Conservation (phyloP, 179 eudicot species). For the Silene noctiflora region DNA sequence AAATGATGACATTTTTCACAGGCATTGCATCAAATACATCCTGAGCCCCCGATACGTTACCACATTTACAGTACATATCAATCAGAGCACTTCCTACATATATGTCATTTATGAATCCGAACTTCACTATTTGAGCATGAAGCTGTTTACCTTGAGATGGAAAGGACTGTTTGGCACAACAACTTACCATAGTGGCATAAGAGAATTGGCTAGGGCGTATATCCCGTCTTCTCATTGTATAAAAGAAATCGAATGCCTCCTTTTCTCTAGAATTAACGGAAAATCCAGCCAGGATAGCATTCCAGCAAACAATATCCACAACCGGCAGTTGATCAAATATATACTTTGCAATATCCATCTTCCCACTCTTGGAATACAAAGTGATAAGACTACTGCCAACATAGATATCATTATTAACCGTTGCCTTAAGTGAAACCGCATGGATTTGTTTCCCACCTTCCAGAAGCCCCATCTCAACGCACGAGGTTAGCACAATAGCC, state of each 20-base stretch:
- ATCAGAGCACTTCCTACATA: constrained; percentile 67
- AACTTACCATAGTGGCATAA: constrained; percentile 53
- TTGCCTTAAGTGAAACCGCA: constrained; percentile 44
- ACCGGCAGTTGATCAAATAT: constrained; percentile 46
- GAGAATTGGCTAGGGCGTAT: constrained; percentile 57
- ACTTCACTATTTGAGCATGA: constrained; percentile 51
- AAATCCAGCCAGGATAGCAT: constrained; percentile 67
- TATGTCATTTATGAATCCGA: constrained; percentile 46
- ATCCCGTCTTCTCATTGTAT: constrained; percentile 45
- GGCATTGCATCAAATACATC: constrained; percentile 48
- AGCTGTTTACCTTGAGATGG: constrained; percentile 57
- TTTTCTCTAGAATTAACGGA: constrained; percentile 39
- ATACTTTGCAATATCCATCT: constrained; percentile 41
- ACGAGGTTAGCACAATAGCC: constrained; percentile 56
- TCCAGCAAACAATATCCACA: constrained; percentile 67
- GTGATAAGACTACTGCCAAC: constrained; percentile 71
- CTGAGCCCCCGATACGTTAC: constrained; percentile 47
- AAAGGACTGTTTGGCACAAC: constrained; percentile 53
- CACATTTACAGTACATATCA: constrained; percentile 73
- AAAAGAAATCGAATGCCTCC: constrained; percentile 54
- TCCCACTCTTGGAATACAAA: constrained; percentile 53
- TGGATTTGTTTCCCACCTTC: constrained; percentile 65
- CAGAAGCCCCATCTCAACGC: constrained; percentile 49
- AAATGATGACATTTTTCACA: constrained; percentile 43
- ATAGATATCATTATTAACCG: constrained; percentile 38